Evolutionary conservation across 768 basidiomycete genomes (phyloP), one percentile per base, ranked within the genome.

Genomic region (Collybia nuda): DNA sequence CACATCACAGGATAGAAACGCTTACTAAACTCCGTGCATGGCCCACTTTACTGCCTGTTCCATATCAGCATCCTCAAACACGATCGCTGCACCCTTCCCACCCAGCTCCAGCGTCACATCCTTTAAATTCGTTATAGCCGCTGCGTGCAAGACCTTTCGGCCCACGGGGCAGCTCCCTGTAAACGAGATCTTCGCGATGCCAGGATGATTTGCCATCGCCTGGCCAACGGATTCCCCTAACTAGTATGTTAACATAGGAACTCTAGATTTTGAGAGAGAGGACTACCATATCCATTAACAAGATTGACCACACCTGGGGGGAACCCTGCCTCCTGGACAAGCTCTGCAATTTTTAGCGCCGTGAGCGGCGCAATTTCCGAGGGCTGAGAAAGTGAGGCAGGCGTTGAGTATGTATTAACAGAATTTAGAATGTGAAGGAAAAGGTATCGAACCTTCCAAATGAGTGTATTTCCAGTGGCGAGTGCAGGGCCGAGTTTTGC

Each of bases 91-190:
- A 47, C 75, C 81, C 74, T 89, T 88, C 35, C 88, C 88, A 9
- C 90, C 90, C 18, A 92, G 77, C 67, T 92, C 90, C 29, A 92
- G 80, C 1, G 88, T 87, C 41, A 90, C 84, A 51, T 79, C 80
- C 72, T 96, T 96, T 57, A 96, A 65, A 62, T 96, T 96, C 35
- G 80, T 82, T 64, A 83, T 81, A 1, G 89, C 81, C 2, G 92
- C 78, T 4, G 88, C 85, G 55, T 90, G 81, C 78, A 92, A 74
- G 63, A 95, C 78, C 56, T 81, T 82, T 11, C 90, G 79, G 6
- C 93, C 93, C 22, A 85, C 81, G 24, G 84, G 67, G 0, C 88
- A 89, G 50, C 85, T 87, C 1, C 91, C 92, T 1, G 93, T 95
- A 73, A 95, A 94, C 0, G 90, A 85, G 21, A 93, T 75, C 71